phyloP scores from a whole-genome alignment of 2,329 filamentous ascomycete species.

The Hansfordia pulvinata region DNA sequence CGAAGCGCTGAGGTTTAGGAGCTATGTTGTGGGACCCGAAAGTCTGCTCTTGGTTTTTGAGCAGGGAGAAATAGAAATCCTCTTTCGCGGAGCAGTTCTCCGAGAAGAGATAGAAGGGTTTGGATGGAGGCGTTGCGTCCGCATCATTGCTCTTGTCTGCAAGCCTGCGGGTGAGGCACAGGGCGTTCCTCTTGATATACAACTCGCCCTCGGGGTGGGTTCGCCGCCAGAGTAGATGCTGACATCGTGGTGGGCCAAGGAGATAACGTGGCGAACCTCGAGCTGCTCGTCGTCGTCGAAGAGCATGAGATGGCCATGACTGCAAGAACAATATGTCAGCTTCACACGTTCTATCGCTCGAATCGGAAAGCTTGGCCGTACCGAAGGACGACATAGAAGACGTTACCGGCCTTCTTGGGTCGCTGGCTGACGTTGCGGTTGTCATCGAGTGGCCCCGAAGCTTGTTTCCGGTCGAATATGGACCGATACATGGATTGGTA shows the following conservation, averaged over 20 bases:
- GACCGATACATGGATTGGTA: constrained; percentile 98
- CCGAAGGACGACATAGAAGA: constrained; percentile 87
- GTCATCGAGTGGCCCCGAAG: constrained; percentile 30
- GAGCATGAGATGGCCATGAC: constrained; percentile 91
- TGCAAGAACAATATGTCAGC: constrained; percentile 19
- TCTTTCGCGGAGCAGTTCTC: constrained; percentile 95
- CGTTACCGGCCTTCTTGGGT: constrained; percentile 61
- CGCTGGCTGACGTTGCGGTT: constrained; percentile 34
- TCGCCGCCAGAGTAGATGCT: constrained; percentile 73
- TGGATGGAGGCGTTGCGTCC: constrained; percentile 46
- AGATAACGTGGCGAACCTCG: constrained; percentile 92
- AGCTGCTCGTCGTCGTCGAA: constrained; percentile 93
- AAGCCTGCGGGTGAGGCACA: constrained; percentile 59
- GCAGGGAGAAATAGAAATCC: constrained; percentile 90
- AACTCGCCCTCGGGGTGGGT: constrained; percentile 79
- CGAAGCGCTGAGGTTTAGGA: constrained; percentile 62
- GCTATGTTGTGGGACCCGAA: constrained; percentile 40
- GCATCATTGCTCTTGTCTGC: constrained; percentile 39
- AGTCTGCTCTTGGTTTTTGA: constrained; percentile 68
- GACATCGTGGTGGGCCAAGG: constrained; percentile 74
- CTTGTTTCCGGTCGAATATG: constrained; percentile 72
- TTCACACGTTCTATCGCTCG: too few relatives aligned
- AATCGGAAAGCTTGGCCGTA: too few relatives aligned
- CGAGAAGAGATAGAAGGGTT: constrained; percentile 87
- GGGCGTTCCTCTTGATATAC: constrained; percentile 88